These are phyloP conservation scores for Beauveria sp. DNA, from an alignment of 2,329 filamentous ascomycete genomes.

Conservation along the genomic window DNA sequence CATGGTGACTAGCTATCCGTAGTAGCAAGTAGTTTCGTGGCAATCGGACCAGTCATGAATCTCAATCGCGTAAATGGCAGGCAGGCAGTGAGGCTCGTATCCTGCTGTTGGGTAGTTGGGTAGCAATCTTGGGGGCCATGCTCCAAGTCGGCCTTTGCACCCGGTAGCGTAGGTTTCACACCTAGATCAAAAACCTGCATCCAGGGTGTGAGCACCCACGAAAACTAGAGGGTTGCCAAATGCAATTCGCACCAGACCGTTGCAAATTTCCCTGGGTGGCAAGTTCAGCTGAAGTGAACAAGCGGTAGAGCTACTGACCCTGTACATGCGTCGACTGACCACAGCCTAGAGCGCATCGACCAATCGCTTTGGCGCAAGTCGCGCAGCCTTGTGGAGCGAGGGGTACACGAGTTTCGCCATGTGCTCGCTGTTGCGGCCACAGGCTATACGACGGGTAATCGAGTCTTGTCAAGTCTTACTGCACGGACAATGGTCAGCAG, in stretches of 20 bases:
- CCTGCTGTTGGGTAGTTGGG: not conserved
- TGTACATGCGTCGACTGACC: not conserved
- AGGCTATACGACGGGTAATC: not conserved
- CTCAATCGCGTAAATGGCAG: not conserved
- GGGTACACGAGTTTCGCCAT: not conserved
- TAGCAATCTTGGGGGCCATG: not conserved
- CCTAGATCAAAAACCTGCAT: not conserved
- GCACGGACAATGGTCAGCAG: not conserved
- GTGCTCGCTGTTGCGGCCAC: constrained; percentile 1
- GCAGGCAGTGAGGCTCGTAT: not conserved
- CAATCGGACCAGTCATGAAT: not conserved
- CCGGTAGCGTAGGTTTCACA: not conserved
- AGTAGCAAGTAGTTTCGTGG: not conserved
- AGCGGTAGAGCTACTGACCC: constrained; percentile 3
- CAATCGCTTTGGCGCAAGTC: not conserved
- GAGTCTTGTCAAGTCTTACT: not conserved
- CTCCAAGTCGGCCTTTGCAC: not conserved
- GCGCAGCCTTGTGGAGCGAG: constrained; percentile 11
- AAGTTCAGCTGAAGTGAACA: constrained; percentile 11
- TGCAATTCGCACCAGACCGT: not conserved
- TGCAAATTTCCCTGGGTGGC: constrained; percentile 2
- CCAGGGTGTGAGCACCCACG: not conserved
- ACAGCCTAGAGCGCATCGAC: not conserved
- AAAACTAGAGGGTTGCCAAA: not conserved
- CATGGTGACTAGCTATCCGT: not conserved